Evolutionary conservation across 495 filamentous ascomycete genomes (phyloP), one percentile per base, ranked within the genome.

Genomic region (Penicillium lagena): DNA sequence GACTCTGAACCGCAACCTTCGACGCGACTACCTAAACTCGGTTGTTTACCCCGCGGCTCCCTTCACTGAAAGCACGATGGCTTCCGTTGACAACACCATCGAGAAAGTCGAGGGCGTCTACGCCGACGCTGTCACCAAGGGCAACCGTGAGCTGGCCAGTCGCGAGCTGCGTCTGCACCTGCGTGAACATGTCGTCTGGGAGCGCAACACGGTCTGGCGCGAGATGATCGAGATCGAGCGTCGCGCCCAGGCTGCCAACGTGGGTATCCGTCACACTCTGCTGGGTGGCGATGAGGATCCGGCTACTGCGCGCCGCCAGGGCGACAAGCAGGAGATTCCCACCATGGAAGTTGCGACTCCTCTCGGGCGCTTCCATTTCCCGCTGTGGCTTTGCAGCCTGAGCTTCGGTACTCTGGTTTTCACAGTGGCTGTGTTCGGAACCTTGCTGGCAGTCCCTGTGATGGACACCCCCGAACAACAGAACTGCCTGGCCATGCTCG

Each of bases 211-310:
- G 0, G 93, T 99, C 5, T 99, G 93, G 93, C 73, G 94, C 62
- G 93, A 99, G 51, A 91, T 99, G 80, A 99, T 99, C 57, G 93
- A 91, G 43, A 88, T 99, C 49, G 93, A 99, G 70, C 76, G 93
- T 15, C 93, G 95, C 70, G 89, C 90, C 6, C 90, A 99, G 64
- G 93, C 90, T 15, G 93, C 91, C 10, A 95, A 90, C 48, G 77
- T 99, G 49, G 94, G 93, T 12, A 67, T 89, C 41, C 66, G 80
- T 45, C 76, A 81, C 46, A 89, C 89, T 7, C 74, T 98, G 37
- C 76, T 96, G 4, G 90, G 90, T 12, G 73, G 79, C 7, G 85
- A 87, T 29, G 63, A 75, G 34, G 87, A 94, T 45, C 82, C 81
- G 10, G 64, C 78, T 15, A 81, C 82, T 33, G 75, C 81, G 31